Conservation (phyloP, 306 rosid genomes). For the Gillenia trifoliata region DNA sequence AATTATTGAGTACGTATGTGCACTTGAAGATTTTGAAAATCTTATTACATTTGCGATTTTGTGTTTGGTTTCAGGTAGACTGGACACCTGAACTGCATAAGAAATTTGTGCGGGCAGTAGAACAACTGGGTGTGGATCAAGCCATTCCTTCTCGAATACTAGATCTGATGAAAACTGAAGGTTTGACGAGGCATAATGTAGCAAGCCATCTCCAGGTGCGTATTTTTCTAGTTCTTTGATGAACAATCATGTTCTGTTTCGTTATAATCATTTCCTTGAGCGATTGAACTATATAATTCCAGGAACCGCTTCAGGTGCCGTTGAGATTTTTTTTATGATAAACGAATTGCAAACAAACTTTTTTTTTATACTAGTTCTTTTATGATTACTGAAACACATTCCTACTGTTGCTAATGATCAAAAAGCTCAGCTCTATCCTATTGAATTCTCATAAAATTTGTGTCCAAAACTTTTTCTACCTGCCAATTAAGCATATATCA, state of each 20-base stretch:
- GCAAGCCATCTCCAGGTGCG: slow-evolving; percentile 99
- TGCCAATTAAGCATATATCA: neutral
- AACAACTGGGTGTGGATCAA: slow-evolving; percentile 88
- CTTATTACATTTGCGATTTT: neutral
- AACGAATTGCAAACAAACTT: neutral
- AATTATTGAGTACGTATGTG: neutral
- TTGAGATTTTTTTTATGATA: neutral
- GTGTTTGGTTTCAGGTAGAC: slow-evolving; percentile 66
- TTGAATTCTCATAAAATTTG: neutral
- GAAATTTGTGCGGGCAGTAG: slow-evolving; percentile 88
- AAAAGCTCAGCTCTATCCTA: too few relatives aligned
- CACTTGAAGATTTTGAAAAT: neutral
- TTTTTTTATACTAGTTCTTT: neutral
- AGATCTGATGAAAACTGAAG: slow-evolving; percentile 86
- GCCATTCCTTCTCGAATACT: slow-evolving; percentile 99
- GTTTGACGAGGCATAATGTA: slow-evolving; percentile 93
- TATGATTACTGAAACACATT: neutral
- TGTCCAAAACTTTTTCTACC: neutral
- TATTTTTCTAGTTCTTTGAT: slow-evolving; percentile 13
- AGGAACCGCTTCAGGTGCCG: neutral
- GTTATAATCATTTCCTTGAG: neutral
- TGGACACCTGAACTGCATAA: slow-evolving; percentile 91
- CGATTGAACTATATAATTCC: neutral
- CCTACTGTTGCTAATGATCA: neutral
- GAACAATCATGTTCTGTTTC: neutral